A percentile compares a stretch with the other conserved stretches of the same genome.
These are phyloP conservation scores for Thuja plicata DNA, from an alignment of 83 land plant genomes.

Conservation along the genomic window DNA sequence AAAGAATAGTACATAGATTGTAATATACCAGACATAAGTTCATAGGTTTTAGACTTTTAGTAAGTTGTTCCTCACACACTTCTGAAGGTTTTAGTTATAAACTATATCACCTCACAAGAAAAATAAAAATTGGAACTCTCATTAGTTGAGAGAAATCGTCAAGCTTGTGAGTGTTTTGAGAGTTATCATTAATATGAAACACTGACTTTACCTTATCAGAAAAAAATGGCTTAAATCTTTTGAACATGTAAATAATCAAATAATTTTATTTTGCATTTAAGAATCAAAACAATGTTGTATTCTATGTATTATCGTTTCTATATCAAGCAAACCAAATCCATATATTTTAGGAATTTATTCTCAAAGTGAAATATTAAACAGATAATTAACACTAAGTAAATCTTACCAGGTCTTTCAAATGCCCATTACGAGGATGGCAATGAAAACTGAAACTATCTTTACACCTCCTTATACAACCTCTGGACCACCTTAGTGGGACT, in stretches of 20 bases:
- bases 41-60: too few relatives aligned
- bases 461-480: neutral
- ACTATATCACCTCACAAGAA: neutral
- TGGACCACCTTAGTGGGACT: conserved; percentile 8
- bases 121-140: neutral
- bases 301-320: neutral
- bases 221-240: neutral
- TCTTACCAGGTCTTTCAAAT: neutral
- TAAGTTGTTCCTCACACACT: neutral
- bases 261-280: neutral
- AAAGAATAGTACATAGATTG: neutral
- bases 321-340: neutral
- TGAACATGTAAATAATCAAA: neutral
- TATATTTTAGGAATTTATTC: neutral
- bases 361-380: neutral
- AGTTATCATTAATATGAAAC: neutral
- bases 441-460: neutral
- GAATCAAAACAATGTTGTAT: neutral
- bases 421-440: neutral
- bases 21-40: neutral
- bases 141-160: neutral
- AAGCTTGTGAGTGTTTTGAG: neutral
- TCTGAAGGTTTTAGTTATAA: neutral
- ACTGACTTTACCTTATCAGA: neutral
- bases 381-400: neutral